Conservation (phyloP, 306 rosid genomes). For the Cajanus cajan region DNA sequence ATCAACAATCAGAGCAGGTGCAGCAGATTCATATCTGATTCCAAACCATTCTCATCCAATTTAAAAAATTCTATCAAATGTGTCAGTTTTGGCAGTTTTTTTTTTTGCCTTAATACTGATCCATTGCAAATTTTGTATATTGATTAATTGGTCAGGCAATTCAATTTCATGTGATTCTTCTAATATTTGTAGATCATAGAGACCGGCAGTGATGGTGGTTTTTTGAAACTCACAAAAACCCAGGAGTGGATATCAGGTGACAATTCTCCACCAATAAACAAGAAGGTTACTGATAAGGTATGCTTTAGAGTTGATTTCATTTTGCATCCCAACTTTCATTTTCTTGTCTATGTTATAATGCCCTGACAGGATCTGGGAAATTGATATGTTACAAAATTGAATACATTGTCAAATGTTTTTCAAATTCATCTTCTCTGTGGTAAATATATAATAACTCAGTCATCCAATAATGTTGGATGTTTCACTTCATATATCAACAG, state of each 20-base stretch:
- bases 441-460: background rate
- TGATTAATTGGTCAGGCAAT: slow-evolving; percentile 16
- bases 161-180: slow-evolving; percentile 19
- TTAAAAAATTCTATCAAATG: background rate
- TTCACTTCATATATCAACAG: slow-evolving; percentile 40
- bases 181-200: slow-evolving; percentile 47
- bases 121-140: slow-evolving; percentile 14
- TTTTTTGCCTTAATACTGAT: background rate
- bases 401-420: background rate
- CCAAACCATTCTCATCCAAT: slow-evolving; percentile 20
- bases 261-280: slow-evolving; percentile 64
- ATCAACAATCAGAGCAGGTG: slow-evolving; percentile 53
- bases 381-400: background rate
- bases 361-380: slow-evolving; percentile 1
- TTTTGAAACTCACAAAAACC: slow-evolving; percentile 72
- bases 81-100: slow-evolving; percentile 4
- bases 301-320: slow-evolving; percentile 13
- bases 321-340: background rate
- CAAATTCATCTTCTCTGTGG: slow-evolving; percentile 8
- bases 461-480: slow-evolving; percentile 1
- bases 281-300: slow-evolving; percentile 68
- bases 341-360: background rate
- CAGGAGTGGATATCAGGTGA: slow-evolving; percentile 76
- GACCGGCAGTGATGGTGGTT: slow-evolving; percentile 51
- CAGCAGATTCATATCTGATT: background rate